Base-by-base conservation (phyloP, 2,329 filamentous ascomycete species). In the Helicocarpus griseus region DNA sequence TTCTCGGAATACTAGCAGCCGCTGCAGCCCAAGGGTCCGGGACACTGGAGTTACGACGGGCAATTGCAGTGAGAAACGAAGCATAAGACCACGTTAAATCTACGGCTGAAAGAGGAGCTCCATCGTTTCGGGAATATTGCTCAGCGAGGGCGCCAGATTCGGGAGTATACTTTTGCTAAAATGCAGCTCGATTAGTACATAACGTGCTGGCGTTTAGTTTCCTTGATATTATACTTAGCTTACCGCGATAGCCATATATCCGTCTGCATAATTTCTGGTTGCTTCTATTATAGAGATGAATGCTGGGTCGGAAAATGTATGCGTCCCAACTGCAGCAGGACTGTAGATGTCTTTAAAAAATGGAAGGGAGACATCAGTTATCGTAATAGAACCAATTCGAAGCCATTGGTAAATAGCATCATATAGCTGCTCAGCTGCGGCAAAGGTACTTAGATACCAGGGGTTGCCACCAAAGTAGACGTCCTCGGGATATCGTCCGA, bases 391-490 rank as follows among this genome's bases (percentile, higher is more conserved):
- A 1, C 80, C 81, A n/a, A 74, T 67, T 45, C 73, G 69, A 54
- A 84, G 76, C 84, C 85, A 90, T 46, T 85, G 81, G 56, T 83
- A 82, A 4, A 88, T 64, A 1, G 87, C 83, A 62, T 86, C 83
- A 64, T 89, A 91, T 2, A 93, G 77, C 63, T 87, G 81, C 65
- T 93, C 87, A 13, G 86, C 87, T 0, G 85, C 85, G 0, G 85
- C 86, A 33, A 88, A 76, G 1, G 85, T 90, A 57, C 78, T 77
- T 7, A 90, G 75, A 60, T 88, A 87, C 87, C 87, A 91, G 2
- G 87, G 86, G 65, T 91, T 88, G 5, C 86, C 86, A 53, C 80
- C 80, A 67, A 82, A 85, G 67, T 90, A 91, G 13, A 75, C 70
- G 59, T 93, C 87, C 65, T 87, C 84, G 0, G 81, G 69, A 62